These are phyloP conservation scores for Haematococcus lacustris DNA, from an alignment of 139 green algal species.

Conservation along the genomic window DNA sequence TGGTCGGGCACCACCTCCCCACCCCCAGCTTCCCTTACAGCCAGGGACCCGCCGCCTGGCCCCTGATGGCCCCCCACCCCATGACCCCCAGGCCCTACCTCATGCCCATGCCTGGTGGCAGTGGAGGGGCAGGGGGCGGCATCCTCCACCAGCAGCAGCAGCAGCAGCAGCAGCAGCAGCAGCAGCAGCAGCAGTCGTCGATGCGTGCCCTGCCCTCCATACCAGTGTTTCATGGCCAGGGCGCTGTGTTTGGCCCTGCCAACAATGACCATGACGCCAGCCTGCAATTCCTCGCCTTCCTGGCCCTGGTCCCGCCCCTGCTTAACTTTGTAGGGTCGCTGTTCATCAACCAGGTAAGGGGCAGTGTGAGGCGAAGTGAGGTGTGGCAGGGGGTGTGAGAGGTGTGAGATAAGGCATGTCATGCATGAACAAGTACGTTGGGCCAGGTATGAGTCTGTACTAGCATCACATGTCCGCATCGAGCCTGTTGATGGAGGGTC, in stretches of 20 bases:
- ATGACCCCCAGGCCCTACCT: no score
- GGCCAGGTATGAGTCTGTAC: no score
- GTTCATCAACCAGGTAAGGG: conserved; percentile 49
- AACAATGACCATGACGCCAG: background rate
- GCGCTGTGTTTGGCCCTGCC: background rate
- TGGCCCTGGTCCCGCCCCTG: conserved; percentile 32
- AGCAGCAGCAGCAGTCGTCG: background rate
- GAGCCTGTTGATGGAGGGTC: no score
- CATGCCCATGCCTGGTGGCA: background rate
- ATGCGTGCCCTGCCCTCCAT: background rate
- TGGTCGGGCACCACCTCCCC: background rate
- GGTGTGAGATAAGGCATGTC: no score
- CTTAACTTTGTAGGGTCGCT: conserved; percentile 19
- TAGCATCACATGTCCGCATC: no score
- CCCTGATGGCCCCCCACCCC: no score
- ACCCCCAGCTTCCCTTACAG: background rate
- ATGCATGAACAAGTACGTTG: no score
- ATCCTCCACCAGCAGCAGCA: background rate
- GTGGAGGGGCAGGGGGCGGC: background rate
- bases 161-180: background rate
- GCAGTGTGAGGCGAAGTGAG: no score
- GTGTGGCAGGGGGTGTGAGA: no score
- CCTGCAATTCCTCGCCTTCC: conserved; percentile 46
- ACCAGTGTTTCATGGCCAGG: background rate
- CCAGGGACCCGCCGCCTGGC: background rate